Percentiles rank a stretch among this genome's conserved stretches.
These are phyloP conservation scores for Litchi chinensis DNA, from an alignment of 345 rosid genomes.

Conservation along the genomic window DNA sequence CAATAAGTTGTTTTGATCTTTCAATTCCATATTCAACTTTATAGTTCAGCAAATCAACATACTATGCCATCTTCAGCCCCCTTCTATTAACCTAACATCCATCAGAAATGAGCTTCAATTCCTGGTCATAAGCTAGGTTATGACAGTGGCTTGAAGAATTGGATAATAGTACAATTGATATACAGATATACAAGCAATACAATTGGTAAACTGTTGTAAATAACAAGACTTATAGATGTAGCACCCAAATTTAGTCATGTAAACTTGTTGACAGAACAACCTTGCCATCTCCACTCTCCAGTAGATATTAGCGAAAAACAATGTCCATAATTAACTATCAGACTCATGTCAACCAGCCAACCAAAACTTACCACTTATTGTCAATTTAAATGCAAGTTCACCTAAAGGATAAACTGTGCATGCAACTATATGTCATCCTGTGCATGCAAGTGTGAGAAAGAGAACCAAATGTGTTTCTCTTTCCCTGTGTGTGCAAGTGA, in stretches of 20 bases:
- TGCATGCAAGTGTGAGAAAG: not conserved
- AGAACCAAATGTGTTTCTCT: not conserved
- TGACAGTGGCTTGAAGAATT: not conserved
- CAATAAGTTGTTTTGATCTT: not conserved
- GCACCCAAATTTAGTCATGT: constrained; percentile 6
- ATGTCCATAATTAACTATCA: not conserved
- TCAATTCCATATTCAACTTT: not conserved
- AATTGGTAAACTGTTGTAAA: not conserved
- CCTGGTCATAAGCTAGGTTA: not conserved
- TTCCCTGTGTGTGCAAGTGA: not conserved
- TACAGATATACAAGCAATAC: not conserved
- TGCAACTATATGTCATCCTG: no score
- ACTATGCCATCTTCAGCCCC: not conserved
- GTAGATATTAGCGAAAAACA: not conserved
- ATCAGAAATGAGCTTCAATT: not conserved
- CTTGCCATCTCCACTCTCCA: not conserved
- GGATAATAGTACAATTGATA: not conserved
- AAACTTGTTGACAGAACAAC: not conserved
- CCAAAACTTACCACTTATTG: not conserved
- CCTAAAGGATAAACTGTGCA: not conserved
- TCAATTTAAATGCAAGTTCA: constrained; percentile 1
- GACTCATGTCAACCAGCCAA: not conserved
- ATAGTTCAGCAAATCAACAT: not conserved
- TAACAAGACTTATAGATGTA: not conserved
- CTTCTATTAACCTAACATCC: not conserved